Evolutionary conservation across 106 monocot species (phyloP), one percentile per base, ranked within the genome.

Genomic region (Platanthera zijinensis): DNA sequence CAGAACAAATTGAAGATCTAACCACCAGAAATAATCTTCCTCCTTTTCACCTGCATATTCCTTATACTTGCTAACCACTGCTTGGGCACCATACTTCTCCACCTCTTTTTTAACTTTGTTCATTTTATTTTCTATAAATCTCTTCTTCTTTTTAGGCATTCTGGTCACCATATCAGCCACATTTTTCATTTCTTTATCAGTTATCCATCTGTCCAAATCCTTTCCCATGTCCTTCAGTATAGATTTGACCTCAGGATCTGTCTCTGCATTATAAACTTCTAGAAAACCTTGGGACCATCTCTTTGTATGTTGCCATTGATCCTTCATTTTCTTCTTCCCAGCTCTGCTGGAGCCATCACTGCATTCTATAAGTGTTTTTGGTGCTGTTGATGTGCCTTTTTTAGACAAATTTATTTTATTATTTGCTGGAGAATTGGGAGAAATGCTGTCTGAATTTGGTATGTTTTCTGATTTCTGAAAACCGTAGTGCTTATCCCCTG

Each of bases 231-330:
- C 86, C 70, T 76, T 90, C 83, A 90, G 86, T 51, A 85, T 75
- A 64, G 93, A 88, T 81, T 94, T 94, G 8, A 90, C 75, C 52
- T 94, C 93, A 56, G 93, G 93, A 83, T 94, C 90, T 19, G 71
- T 85, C 81, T 94, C 84, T 52, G 86, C 64, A 87, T 94, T 94
- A 76, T 94, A 94, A 75, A 94, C 83, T 62, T 94, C 90, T 25
- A 94, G 75, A 80, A 94, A 90, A 71, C 84, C 93, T 83, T 82
- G 74, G 32, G 93, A 88, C 93, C 93, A 94, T 82, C 84, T 94
- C 84, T 94, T 94, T 52, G 93, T 94, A 74, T 94, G 93, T 72
- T 88, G 73, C 93, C 93, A 94, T 18, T 94, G 88, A 53, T 94
- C 93, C 66, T 86, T 94, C 10, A 83, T 83, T 6, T 14, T 76